Evolutionary conservation across 2,329 filamentous ascomycete species (phyloP), one percentile per base, ranked within the genome.

Genomic region (Hymenoscyphus infarciens): DNA sequence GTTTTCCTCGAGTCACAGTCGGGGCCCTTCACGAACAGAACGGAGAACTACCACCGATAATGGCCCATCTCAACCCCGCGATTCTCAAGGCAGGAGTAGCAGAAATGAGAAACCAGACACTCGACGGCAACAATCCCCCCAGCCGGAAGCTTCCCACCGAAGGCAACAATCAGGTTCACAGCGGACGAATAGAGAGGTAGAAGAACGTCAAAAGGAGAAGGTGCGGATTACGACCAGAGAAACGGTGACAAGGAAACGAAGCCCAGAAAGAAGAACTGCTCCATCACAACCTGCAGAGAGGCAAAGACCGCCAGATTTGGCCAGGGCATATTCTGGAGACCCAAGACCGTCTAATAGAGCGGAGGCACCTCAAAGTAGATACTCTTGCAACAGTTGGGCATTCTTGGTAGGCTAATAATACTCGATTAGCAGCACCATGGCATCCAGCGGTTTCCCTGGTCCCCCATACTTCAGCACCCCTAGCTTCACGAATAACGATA

Each of bases 371-470:
- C 77, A 78, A 76, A 78, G 83, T 84, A 79, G 61, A 61, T 42
- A 53, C 6, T 54, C 55, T 42, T 31, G n/a, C 10, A 22, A 22
- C 3, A 42, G 42, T 60, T 91, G 61, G 87, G 87, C 31, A 19
- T 56, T 29, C 22, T 31, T 19, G 25, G 42, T n/a, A 95, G 15
- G 53, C 31, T 63, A 53, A 60, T 63, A 53, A 57, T 29, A 52
- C 19, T 52, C 10, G 45, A 52, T 55, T 13, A 38, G 27, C 65
- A 81, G 79, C 76, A 66, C 77, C 79, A 72, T 98, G 95, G 95
- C 87, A 86, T 61, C 94, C 95, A 0, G 84, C 91, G 73, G 94
- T 87, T 8, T 88, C 84, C 0, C 79, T 98, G 25, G 80, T 93
- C 39, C 81, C 84, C 5, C 86, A 86, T 69, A 86, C 85, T 0